Percentiles rank a stretch among this genome's conserved stretches.
These are phyloP conservation scores for Apodospora peruviana DNA, from an alignment of 495 filamentous ascomycete species.

Conservation along the genomic window DNA sequence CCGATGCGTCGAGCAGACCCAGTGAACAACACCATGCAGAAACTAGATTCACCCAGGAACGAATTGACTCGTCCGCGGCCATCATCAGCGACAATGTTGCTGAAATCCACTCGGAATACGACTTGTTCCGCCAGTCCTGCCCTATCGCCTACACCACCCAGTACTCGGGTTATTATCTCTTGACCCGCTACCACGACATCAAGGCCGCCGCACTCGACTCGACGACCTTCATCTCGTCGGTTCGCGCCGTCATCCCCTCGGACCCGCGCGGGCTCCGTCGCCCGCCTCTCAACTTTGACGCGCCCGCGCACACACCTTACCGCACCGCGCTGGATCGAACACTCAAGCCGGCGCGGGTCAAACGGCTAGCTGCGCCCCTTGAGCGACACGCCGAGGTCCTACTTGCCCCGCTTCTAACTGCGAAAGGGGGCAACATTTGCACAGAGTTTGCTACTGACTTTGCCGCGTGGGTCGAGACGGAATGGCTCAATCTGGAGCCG, in stretches of 20 bases:
- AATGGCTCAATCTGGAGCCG: slow-evolving; percentile 11
- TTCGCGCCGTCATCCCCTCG: slow-evolving; percentile 8
- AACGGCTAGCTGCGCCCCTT: background rate
- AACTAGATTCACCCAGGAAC: slow-evolving; percentile 6
- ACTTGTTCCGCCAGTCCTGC: slow-evolving; percentile 6
- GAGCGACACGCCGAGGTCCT: slow-evolving; percentile 2
- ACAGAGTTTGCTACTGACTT: slow-evolving; percentile 8
- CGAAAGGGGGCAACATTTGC: slow-evolving; percentile 6
- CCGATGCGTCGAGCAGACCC: background rate
- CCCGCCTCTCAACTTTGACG: slow-evolving; percentile 9
- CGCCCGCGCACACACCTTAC: slow-evolving; percentile 7
- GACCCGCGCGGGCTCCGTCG: slow-evolving; percentile 8
- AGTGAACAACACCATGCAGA: background rate
- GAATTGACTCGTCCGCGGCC: slow-evolving; percentile 8
- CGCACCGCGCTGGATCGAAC: slow-evolving; percentile 10
- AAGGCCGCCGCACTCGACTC: slow-evolving; percentile 9
- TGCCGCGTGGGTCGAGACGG: slow-evolving; percentile 9
- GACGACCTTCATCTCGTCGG: slow-evolving; percentile 7
- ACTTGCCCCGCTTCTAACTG: slow-evolving; percentile 1
- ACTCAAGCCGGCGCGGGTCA: slow-evolving; percentile 5
- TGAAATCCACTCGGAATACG: slow-evolving; percentile 8
- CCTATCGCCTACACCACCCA: slow-evolving; percentile 6
- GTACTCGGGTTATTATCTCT: slow-evolving; percentile 9
- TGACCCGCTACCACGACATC: slow-evolving; percentile 12
- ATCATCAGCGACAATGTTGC: slow-evolving; percentile 5